These are phyloP conservation scores for Quercus glauca DNA, from an alignment of 306 rosid genomes.

Conservation along the genomic window DNA sequence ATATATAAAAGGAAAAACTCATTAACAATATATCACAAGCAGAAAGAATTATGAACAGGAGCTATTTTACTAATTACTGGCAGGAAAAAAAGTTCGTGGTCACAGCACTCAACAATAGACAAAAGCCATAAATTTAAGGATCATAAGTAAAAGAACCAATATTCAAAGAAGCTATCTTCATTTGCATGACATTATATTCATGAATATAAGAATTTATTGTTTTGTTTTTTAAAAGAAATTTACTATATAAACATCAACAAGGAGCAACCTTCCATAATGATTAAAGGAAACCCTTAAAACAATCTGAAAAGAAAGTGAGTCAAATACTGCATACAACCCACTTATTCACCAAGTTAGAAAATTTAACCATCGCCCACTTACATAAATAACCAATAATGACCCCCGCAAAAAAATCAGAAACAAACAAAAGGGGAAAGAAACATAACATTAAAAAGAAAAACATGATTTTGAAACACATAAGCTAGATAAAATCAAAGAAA, in stretches of 20 bases:
- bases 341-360: background rate
- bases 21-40: background rate
- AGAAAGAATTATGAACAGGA: background rate
- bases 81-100: background rate
- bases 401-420: slow-evolving; percentile 12
- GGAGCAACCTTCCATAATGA: slow-evolving; percentile 3
- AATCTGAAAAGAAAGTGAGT: background rate
- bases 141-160: background rate
- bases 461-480: background rate
- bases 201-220: background rate
- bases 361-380: background rate
- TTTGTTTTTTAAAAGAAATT: background rate
- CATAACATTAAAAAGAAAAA: background rate
- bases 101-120: background rate
- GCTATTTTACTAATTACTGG: background rate
- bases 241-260: background rate
- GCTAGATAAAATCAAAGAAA: background rate
- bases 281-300: background rate
- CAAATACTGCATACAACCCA: background rate
- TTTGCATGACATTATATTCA: background rate
- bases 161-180: background rate
- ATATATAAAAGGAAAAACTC: background rate
- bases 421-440: background rate
- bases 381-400: background rate
- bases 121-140: background rate